Evolutionary conservation across 139 green algal species (phyloP), one percentile per base, ranked within the genome.

Genomic region (Picochlorum sp.): DNA sequence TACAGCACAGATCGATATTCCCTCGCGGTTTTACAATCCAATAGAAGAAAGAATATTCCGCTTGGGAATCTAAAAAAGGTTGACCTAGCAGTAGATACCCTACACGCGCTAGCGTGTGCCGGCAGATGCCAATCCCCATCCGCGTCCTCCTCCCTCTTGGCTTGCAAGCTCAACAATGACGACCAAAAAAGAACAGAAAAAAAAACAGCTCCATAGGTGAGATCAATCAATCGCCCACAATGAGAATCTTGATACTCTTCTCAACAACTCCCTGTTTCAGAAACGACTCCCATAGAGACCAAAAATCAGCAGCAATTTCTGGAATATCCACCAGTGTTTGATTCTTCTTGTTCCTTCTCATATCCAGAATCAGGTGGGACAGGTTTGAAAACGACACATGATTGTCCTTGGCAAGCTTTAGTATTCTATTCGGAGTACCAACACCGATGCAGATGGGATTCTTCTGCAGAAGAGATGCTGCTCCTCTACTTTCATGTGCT

Each of bases 401-500:
- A 11, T 63, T 71, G 8, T 61, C 7, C 6, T 75, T 71, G 6
- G 63, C 52, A 15, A 84, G 67, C 59, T 71, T 75, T 21, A 20
- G 38, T 6, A 84, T 59, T 4, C 78, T 66, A 68, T 84, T 71
- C 50, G 78, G 78, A 3, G 75, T 84, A 45, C 75, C 78, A 15
- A 49, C 63, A 3, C 32, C 78, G 13, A 80, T 20, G 21, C 49
- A 57, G 32, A 74, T 14, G 0, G 60, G 52, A 45, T 57, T n/a
- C 23, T 38, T 55, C 6, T 49, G 18, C 24, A 84, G 57, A 13
- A 60, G 5, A 32, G 57, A 38, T 47, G 67, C 62, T 84, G 78
- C 67, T 80, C 75, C n/a, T 11, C n/a, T 38, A 78, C 52, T 49
- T 84, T 83, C 13, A 84, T 59, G 65, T 84, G 77, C 62, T 84